These are phyloP conservation scores for Pouteria glomerata DNA, from an alignment of 148 eudicot genomes.

Conservation along the genomic window DNA sequence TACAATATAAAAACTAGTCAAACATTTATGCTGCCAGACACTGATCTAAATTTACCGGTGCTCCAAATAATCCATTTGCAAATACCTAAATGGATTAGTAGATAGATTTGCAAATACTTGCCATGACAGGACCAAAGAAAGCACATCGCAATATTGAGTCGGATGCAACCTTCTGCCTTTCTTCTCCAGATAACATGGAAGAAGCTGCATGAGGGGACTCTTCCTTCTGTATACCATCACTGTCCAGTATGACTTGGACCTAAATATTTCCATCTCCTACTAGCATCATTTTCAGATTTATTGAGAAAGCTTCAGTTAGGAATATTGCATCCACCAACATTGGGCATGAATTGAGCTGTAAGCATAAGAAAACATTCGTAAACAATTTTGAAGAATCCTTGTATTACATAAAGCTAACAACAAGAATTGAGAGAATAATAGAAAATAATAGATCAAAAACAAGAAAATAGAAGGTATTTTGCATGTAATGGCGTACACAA, in stretches of 20 bases:
- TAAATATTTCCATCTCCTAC: constrained; percentile 16
- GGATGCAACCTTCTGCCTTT: constrained; percentile 37
- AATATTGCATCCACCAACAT: constrained; percentile 24
- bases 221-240: constrained; percentile 14
- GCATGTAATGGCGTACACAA: not conserved
- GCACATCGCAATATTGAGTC: constrained; percentile 46
- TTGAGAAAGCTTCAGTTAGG: constrained; percentile 9
- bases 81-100: too few relatives aligned
- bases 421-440: not conserved
- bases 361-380: constrained; percentile 77
- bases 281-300: constrained; percentile 18
- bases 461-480: too few relatives aligned
- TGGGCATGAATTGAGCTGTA: constrained; percentile 44
- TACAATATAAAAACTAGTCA: not conserved
- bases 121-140: constrained; percentile 38
- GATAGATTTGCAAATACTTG: too few relatives aligned
- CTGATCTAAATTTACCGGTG: not conserved
- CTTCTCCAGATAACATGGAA: constrained; percentile 37
- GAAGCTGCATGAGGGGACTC: constrained; percentile 12
- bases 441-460: not conserved
- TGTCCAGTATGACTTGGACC: constrained; percentile 11
- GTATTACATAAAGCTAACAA: constrained; percentile 23
- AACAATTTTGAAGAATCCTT: constrained; percentile 85
- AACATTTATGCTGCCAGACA: not conserved
- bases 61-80: too few relatives aligned